These are phyloP conservation scores for Scortechinia acanthostroma DNA, from an alignment of 2,329 filamentous ascomycete species.

Conservation along the genomic window DNA sequence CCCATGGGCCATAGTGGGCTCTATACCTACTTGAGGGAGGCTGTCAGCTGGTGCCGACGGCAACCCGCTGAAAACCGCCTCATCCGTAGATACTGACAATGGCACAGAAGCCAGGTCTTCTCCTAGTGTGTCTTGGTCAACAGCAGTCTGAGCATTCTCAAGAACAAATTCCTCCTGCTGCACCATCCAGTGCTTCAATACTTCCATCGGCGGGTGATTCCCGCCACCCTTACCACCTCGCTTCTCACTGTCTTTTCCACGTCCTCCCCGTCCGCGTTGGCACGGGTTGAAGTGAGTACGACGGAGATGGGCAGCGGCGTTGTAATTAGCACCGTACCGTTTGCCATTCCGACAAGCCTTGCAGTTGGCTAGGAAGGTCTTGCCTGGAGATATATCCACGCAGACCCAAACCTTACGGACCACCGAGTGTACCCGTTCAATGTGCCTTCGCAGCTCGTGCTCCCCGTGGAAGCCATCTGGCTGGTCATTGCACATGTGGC, in stretches of 20 bases:
- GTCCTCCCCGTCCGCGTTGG: conserved; percentile 37
- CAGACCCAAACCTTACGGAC: conserved; percentile 56
- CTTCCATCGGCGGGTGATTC: conserved; percentile 52
- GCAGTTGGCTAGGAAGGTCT: conserved; percentile 53
- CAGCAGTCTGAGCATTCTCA: conserved; percentile 17
- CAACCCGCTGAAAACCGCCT: not conserved
- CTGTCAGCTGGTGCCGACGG: no score
- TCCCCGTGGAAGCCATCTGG: conserved; percentile 59
- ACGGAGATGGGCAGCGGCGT: conserved; percentile 60
- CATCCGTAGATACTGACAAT: no score
- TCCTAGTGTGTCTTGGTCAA: conserved; percentile 13
- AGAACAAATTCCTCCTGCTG: conserved; percentile 40
- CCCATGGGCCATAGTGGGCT: no score
- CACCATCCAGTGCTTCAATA: conserved; percentile 51
- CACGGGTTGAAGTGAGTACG: conserved; percentile 60
- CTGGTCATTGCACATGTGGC: conserved; percentile 47
- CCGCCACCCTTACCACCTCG: conserved; percentile 55
- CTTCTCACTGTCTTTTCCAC: conserved; percentile 48
- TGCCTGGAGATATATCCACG: conserved; percentile 44
- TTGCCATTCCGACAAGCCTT: conserved; percentile 58
- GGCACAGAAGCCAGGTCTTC: conserved; percentile 10
- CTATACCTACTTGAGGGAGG: no score
- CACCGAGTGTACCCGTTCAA: conserved; percentile 44
- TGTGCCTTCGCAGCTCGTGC: conserved; percentile 47
- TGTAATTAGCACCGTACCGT: conserved; percentile 62